Conservation (phyloP, 1,284 basidiomycete species). For the Cerrena zonata region DNA sequence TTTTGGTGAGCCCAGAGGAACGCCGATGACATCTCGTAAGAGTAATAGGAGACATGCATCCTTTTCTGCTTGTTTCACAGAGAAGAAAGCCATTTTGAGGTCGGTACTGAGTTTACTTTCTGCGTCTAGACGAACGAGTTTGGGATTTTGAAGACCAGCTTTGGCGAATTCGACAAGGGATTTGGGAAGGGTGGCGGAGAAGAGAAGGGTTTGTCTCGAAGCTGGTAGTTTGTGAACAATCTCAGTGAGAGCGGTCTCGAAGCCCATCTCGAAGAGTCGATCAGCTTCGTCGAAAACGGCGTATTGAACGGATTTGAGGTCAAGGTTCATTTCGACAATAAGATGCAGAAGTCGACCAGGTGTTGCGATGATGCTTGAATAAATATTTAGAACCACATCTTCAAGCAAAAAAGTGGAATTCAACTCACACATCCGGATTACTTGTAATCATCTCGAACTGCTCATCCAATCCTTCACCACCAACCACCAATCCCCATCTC, state of each 20-base stretch:
- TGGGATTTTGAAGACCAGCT: constrained; percentile 90
- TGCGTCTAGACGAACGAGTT: constrained; percentile 89
- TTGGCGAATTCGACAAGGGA: constrained; percentile 96
- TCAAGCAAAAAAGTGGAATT: constrained; percentile 5
- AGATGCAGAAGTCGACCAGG: constrained; percentile 95
- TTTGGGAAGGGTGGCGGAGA: constrained; percentile 94
- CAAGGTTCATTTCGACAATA: constrained; percentile 94
- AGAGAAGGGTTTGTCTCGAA: constrained; percentile 86
- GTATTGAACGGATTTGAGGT: constrained; percentile 83
- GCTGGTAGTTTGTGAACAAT: constrained; percentile 84
- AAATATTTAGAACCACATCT: constrained; percentile 12
- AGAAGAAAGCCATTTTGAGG: constrained; percentile 90
- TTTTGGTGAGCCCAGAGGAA: constrained; percentile 51
- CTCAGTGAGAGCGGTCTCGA: constrained; percentile 87
- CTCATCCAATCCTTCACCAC: constrained; percentile 92
- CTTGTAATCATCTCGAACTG: constrained; percentile 94
- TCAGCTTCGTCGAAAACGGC: constrained; percentile 98
- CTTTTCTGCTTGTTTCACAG: constrained; percentile 89
- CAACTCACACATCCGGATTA: constrained; percentile 87
- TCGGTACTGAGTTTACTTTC: constrained; percentile 95
- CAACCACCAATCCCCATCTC: constrained; percentile 92
- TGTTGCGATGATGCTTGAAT: constrained; percentile 83
- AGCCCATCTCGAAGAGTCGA: constrained; percentile 96
- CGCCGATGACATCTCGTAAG: constrained; percentile 81
- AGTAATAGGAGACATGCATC: constrained; percentile 86